phyloP scores from a whole-genome alignment of 768 basidiomycete genomes.

The Amanita brunnescens region DNA sequence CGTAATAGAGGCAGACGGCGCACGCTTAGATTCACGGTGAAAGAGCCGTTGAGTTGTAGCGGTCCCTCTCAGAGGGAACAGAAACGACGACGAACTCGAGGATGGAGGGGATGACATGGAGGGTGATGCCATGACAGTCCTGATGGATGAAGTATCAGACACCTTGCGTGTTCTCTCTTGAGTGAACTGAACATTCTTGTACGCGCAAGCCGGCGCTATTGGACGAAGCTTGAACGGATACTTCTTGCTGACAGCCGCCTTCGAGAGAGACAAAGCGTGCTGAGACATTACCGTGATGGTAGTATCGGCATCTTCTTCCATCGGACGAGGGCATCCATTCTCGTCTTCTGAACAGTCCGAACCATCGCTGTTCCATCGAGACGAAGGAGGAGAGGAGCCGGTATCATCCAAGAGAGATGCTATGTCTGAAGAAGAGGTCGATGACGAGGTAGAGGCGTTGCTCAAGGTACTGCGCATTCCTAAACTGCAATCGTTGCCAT shows the following conservation, averaged over 20 bases:
- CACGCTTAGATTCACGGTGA: constrained; percentile 6
- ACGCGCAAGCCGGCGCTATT: constrained; percentile 23
- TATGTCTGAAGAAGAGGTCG: constrained; percentile 43
- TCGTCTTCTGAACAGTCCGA: constrained; percentile 39
- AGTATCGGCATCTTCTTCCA: constrained; percentile 17
- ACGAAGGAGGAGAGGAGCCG: constrained; percentile 49
- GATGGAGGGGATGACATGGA: constrained; percentile 9
- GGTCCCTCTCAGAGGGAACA: constrained; percentile 5
- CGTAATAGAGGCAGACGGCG: neutral
- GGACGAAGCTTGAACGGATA: constrained; percentile 40
- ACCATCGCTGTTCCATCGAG: constrained; percentile 37
- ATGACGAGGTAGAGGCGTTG: constrained; percentile 31
- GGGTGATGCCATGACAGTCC: constrained; percentile 32
- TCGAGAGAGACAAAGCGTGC: constrained; percentile 12
- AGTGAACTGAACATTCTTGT: constrained; percentile 15
- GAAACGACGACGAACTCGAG: constrained; percentile 4
- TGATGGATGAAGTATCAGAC: constrained; percentile 44
- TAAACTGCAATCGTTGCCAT: constrained; percentile 18
- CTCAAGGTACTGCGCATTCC: constrained; percentile 37
- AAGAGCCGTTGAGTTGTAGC: constrained; percentile 1
- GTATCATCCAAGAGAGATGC: constrained; percentile 58
- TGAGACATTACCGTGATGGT: constrained; percentile 14
- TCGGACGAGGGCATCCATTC: constrained; percentile 25
- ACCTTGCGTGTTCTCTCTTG: constrained; percentile 30
- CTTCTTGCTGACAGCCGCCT: constrained; percentile 19